Evolutionary conservation across 2,329 filamentous ascomycete species (phyloP), one percentile per base, ranked within the genome.

Genomic region (Aspergillus brasiliensis): DNA sequence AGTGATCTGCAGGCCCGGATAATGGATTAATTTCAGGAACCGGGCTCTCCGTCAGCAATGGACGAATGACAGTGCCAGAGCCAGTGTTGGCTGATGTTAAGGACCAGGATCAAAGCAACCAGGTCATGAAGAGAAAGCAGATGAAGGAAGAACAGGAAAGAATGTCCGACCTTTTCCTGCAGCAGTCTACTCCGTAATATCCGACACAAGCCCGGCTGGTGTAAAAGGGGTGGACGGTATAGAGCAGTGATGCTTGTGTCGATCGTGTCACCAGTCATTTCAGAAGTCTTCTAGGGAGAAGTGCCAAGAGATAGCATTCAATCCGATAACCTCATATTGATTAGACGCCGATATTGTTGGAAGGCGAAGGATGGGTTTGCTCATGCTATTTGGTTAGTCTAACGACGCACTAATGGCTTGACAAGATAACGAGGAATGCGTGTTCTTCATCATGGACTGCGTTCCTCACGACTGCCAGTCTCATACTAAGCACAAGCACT

Each of bases 61-160:
- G 38, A 19, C 51, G 37, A 54, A 54, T 54, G 51, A 6, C 8
- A 7, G 44, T 2, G 19, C 15, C 5, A 6, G 37, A 21, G 34
- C 27, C 8, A 8, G 27, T 54, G 51, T 54, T 54, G 37, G 51
- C 37, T 31, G 51, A 54, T 48, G 21, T 23, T 53, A 21, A 42
- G 19, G 51, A 38, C 25, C 3, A 48, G 44, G 15, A 10, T 23
- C 19, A 23, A 48, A 15, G 23, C 44, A 23, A 48, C 44, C 21
- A 23, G 28, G 3, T 23, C 13, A 48, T 48, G 44, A 28, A 48
- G 44, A 48, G 40, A 48, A 15, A 27, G 17, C n/a, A n/a, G 8
- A 37, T 10, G 10, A 3, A 37, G 2, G 48, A 15, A 15, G 2
- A 51, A 21, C 27, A 51, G 27, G 48, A 8, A 48, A 48, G 44